Percentiles rank a stretch among this genome's conserved stretches.
These are phyloP conservation scores for Chimonanthus salicifolius DNA, from an alignment of 164 flowering plant species.

Conservation along the genomic window DNA sequence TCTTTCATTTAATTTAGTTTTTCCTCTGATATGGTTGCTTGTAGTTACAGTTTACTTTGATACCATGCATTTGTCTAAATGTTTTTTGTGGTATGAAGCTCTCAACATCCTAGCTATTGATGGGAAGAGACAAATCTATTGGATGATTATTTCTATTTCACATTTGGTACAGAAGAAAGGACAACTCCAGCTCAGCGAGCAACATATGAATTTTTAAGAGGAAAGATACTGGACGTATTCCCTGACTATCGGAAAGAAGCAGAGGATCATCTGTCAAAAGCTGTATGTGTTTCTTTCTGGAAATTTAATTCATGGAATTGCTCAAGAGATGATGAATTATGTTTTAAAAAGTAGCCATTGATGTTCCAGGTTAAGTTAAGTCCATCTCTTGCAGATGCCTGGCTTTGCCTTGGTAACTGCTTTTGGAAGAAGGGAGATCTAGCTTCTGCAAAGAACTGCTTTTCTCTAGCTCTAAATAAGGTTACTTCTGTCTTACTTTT, in stretches of 20 bases:
- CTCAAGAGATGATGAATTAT: constrained; percentile 2
- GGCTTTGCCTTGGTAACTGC: constrained; percentile 85
- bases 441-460: constrained; percentile 67
- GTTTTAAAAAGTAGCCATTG: constrained; percentile 13
- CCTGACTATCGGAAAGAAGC: constrained; percentile 83
- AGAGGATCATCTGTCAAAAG: constrained; percentile 93
- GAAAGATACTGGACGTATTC: constrained; percentile 73
- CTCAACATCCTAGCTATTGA: too few relatives aligned
- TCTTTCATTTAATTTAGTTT: neutral
- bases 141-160: neutral
- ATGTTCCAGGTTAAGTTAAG: constrained; percentile 79
- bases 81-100: too few relatives aligned
- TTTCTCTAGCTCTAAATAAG: constrained; percentile 68
- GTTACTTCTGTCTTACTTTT: constrained; percentile 22
- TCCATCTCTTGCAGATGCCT: constrained; percentile 92
- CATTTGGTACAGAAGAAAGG: constrained; percentile 50
- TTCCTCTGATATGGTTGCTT: neutral
- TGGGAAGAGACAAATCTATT: neutral
- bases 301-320: constrained; percentile 3
- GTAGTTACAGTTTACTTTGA: neutral
- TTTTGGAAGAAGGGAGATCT: constrained; percentile 95
- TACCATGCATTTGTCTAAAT: neutral
- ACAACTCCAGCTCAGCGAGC: constrained; percentile 58
- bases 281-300: constrained; percentile 43
- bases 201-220: constrained; percentile 65